Conservation (phyloP, 148 eudicot genomes). For the Rhododendron ovatum region DNA sequence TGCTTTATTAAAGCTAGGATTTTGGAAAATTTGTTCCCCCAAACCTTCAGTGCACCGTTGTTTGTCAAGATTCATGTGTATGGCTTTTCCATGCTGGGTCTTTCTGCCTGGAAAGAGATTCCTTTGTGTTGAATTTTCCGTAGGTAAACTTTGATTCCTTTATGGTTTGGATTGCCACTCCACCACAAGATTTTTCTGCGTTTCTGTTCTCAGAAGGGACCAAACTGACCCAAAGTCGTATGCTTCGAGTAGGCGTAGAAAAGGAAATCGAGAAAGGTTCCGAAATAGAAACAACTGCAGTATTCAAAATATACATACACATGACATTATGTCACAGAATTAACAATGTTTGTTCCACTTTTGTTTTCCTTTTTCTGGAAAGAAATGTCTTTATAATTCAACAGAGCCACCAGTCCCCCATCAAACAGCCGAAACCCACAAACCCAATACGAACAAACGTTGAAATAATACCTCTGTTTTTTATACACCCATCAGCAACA, state of each 20-base stretch:
- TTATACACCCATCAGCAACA: conserved; percentile 4
- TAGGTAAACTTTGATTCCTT: background rate
- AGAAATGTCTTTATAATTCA: background rate
- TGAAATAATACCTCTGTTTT: conserved; percentile 5
- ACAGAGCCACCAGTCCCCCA: background rate
- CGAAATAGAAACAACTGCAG: background rate
- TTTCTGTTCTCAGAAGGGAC: background rate
- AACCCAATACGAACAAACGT: conserved; percentile 1
- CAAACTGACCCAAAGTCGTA: background rate
- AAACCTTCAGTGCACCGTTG: too few relatives aligned
- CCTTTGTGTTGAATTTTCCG: background rate
- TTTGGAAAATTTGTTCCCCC: too few relatives aligned
- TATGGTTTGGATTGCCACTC: background rate
- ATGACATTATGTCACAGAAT: background rate
- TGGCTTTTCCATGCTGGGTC: background rate
- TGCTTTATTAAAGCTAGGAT: too few relatives aligned
- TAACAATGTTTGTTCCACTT: background rate
- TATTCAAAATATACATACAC: background rate
- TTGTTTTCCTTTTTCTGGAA: background rate
- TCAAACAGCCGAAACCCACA: background rate
- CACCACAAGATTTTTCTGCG: background rate
- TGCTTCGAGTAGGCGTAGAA: background rate
- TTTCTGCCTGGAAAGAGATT: background rate
- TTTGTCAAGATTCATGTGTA: too few relatives aligned
- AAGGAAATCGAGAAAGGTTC: background rate